phyloP scores from a whole-genome alignment of 495 filamentous ascomycete species.

The Aspergillus nanangensis region DNA sequence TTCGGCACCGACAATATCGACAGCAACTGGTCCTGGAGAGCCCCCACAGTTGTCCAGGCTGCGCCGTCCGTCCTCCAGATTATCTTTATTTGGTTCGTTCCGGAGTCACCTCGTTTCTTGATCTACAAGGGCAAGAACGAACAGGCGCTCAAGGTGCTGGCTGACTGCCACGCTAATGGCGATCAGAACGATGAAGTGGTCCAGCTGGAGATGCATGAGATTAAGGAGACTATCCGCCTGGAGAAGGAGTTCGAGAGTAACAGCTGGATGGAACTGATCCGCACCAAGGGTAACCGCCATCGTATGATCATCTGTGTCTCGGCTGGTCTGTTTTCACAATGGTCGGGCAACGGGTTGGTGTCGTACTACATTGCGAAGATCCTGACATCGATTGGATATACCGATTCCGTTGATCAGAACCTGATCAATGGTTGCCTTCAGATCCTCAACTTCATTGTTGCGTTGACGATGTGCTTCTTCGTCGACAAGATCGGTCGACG shows the following conservation, averaged over 20 bases:
- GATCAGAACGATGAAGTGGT: conserved; percentile 21
- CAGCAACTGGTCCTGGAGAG: conserved; percentile 46
- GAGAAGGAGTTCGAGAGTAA: conserved; percentile 31
- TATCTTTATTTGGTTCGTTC: conserved; percentile 42
- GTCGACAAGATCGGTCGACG: conserved; percentile 59
- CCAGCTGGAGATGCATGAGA: conserved; percentile 31
- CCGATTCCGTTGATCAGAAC: conserved; percentile 42
- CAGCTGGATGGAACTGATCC: conserved; percentile 53
- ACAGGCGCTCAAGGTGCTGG: conserved; percentile 33
- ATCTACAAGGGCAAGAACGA: conserved; percentile 34
- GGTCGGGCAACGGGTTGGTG: conserved; percentile 64
- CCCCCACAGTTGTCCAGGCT: conserved; percentile 44
- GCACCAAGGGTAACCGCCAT: conserved; percentile 65
- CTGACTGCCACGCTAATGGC: conserved; percentile 30
- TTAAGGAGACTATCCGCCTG: conserved; percentile 25
- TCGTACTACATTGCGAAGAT: conserved; percentile 58
- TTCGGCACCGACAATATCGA: conserved; percentile 33
- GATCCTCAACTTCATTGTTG: conserved; percentile 45
- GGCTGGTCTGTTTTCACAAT: conserved; percentile 57
- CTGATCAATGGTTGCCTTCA: conserved; percentile 26
- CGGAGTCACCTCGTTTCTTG: conserved; percentile 40
- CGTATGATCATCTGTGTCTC: conserved; percentile 53
- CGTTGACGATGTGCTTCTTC: conserved; percentile 49
- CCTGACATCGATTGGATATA: conserved; percentile 54
- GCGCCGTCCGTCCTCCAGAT: conserved; percentile 42